Evolutionary conservation across 352 stramenopile genomes (phyloP).

Genomic region (Globisporangium emineosum): DNA sequence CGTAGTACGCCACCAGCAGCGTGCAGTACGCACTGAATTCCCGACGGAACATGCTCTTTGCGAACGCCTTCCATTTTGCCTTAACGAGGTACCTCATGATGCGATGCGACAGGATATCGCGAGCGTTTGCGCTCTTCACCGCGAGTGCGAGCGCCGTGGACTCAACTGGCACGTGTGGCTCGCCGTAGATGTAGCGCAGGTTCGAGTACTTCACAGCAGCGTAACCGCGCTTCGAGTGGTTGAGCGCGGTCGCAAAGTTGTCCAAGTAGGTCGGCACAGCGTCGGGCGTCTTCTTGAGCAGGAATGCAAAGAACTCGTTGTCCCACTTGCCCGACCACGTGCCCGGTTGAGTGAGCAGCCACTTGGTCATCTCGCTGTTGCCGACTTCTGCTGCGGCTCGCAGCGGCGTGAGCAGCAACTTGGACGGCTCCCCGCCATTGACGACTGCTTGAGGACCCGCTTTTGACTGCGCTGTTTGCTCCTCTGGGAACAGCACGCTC

Average conservation of each 20-base stretch:
- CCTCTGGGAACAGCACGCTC: not conserved
- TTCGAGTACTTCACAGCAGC: conserved; percentile 51
- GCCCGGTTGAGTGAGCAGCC: conserved; percentile 38
- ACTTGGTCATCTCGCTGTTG: conserved; percentile 51
- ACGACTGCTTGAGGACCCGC: not conserved
- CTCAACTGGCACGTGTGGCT: conserved; percentile 43
- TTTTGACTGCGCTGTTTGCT: not conserved
- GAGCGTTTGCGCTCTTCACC: conserved; percentile 30
- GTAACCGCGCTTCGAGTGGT: conserved; percentile 43
- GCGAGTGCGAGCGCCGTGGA: conserved; percentile 43
- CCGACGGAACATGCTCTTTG: conserved; percentile 39
- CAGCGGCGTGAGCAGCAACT: conserved; percentile 34
- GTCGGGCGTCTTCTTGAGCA: conserved; percentile 49
- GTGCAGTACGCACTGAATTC: conserved; percentile 49
- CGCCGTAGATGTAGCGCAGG: conserved; percentile 44
- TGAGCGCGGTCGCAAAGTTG: conserved; percentile 40
- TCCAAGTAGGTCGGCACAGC: conserved; percentile 46
- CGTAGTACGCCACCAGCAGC: conserved; percentile 47
- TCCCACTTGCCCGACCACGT: conserved; percentile 42
- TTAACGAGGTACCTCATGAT: conserved; percentile 49
- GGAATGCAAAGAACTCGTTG: conserved; percentile 40
- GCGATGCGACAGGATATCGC: conserved; percentile 49
- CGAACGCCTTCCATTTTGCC: conserved; percentile 62
- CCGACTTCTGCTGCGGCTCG: conserved; percentile 49
- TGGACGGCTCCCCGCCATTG: not conserved